These are phyloP conservation scores for Monosporascus sp. DNA, from an alignment of 2,329 filamentous ascomycete species.

Conservation along the genomic window DNA sequence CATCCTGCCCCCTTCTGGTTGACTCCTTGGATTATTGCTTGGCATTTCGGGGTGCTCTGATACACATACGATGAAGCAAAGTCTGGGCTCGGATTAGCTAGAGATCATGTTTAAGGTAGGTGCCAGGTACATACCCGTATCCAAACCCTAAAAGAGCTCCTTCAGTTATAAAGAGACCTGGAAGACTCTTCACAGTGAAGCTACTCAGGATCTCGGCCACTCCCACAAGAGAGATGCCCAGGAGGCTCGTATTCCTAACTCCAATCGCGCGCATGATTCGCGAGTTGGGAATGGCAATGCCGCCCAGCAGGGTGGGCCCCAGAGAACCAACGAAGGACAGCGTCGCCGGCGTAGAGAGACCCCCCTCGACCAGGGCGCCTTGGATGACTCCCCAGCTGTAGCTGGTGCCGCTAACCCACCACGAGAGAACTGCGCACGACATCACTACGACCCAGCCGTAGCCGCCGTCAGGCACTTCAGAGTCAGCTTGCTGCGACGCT, in stretches of 20 bases:
- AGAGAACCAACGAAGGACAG: slow-evolving; percentile 59
- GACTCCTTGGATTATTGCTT: not conserved
- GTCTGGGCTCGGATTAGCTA: slow-evolving; percentile 4
- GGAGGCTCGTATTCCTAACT: slow-evolving; percentile 37
- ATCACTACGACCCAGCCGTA: slow-evolving; percentile 53
- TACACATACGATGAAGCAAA: slow-evolving; percentile 17
- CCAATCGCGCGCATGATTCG: slow-evolving; percentile 47
- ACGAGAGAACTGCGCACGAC: slow-evolving; percentile 45
- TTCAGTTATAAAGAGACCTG: slow-evolving; percentile 41
- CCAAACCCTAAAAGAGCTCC: slow-evolving; percentile 44
- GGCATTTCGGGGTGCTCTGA: not conserved
- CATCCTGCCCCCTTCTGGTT: too few relatives aligned
- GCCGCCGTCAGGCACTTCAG: slow-evolving; percentile 41
- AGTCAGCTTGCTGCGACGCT: not conserved
- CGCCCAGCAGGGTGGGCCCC: slow-evolving; percentile 47
- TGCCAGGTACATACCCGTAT: slow-evolving; percentile 25
- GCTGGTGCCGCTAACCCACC: slow-evolving; percentile 51
- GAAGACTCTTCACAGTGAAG: slow-evolving; percentile 39
- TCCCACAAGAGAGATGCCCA: slow-evolving; percentile 47
- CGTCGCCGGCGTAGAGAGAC: slow-evolving; percentile 43
- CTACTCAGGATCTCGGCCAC: slow-evolving; percentile 42
- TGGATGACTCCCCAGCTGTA: slow-evolving; percentile 60
- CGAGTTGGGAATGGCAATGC: slow-evolving; percentile 47
- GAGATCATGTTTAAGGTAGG: not conserved
- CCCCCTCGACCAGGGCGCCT: slow-evolving; percentile 45